Evolutionary conservation across 2,329 filamentous ascomycete species (phyloP).

Genomic region (Aspergillus latus): DNA sequence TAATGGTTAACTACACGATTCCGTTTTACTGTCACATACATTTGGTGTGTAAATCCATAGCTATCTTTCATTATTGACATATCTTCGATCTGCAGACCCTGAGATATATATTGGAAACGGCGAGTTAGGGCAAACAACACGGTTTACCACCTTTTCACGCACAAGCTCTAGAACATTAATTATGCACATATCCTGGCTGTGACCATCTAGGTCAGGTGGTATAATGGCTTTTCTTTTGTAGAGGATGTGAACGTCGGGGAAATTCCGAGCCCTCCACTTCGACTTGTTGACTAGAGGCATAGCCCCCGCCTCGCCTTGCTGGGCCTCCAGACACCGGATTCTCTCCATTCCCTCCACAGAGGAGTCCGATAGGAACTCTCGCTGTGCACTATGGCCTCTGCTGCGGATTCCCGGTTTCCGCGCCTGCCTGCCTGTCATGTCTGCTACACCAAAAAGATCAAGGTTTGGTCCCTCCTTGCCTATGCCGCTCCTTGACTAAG

Average conservation of each 20-base stretch:
- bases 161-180: too few relatives aligned
- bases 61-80: too few relatives aligned
- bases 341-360: background rate
- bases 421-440: slow-evolving; percentile 24
- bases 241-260: background rate
- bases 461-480: slow-evolving; percentile 6
- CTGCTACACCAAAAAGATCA: slow-evolving; percentile 25
- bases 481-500: background rate
- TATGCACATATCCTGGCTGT: too few relatives aligned
- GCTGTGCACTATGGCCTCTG: background rate
- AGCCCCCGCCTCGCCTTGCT: background rate
- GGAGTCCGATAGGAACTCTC: background rate
- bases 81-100: too few relatives aligned
- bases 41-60: too few relatives aligned
- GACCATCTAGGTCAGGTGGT: too few relatives aligned
- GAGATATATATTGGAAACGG: too few relatives aligned
- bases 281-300: background rate
- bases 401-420: background rate
- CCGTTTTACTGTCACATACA: too few relatives aligned
- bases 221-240: too few relatives aligned
- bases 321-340: background rate
- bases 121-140: too few relatives aligned
- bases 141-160: too few relatives aligned
- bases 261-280: background rate
- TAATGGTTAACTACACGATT: too few relatives aligned